phyloP scores from a whole-genome alignment of 164 flowering plant genomes.

The Sextonia rubra region DNA sequence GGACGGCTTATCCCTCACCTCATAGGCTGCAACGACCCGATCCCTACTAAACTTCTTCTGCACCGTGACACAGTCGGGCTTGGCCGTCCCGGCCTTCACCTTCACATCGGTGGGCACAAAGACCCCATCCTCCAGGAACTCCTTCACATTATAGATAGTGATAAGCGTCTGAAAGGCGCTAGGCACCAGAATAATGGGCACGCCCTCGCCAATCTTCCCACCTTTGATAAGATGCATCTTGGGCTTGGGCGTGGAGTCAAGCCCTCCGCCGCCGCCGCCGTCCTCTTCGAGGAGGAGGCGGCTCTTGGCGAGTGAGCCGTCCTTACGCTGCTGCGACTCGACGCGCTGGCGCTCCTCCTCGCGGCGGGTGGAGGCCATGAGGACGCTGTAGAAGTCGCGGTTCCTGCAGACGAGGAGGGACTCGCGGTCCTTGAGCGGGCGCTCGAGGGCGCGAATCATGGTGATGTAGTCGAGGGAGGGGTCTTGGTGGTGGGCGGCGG shows the following conservation, averaged over 20 bases:
- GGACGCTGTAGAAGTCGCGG: slow-evolving; percentile 64
- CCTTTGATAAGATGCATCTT: slow-evolving; percentile 62
- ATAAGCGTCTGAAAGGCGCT: slow-evolving; percentile 95
- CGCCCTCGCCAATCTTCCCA: slow-evolving; percentile 90
- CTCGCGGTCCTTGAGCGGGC: slow-evolving; percentile 76
- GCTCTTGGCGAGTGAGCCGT: slow-evolving; percentile 62
- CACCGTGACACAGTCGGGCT: slow-evolving; percentile 95
- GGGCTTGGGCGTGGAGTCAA: slow-evolving; percentile 46
- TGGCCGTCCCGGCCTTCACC: slow-evolving; percentile 65
- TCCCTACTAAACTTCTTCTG: slow-evolving; percentile 99
- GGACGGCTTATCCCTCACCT: slow-evolving; percentile 99
- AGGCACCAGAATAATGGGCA: slow-evolving; percentile 94
- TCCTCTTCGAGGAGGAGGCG: slow-evolving; percentile 63
- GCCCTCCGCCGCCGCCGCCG: slow-evolving; percentile 42
- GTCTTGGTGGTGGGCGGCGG: not conserved
- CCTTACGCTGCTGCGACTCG: slow-evolving; percentile 88
- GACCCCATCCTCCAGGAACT: slow-evolving; percentile 96
- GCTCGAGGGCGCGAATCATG: slow-evolving; percentile 55
- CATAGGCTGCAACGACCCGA: slow-evolving; percentile 87
- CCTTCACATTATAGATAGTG: slow-evolving; percentile 96
- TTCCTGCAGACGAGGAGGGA: slow-evolving; percentile 61
- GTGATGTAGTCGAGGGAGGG: slow-evolving; percentile 27
- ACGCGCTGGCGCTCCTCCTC: slow-evolving; percentile 80
- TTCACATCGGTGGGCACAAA: slow-evolving; percentile 84
- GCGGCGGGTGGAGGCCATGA: slow-evolving; percentile 49